These are phyloP conservation scores for Globisporangium splendens DNA, from an alignment of 352 stramenopile genomes.

Conservation along the genomic window DNA sequence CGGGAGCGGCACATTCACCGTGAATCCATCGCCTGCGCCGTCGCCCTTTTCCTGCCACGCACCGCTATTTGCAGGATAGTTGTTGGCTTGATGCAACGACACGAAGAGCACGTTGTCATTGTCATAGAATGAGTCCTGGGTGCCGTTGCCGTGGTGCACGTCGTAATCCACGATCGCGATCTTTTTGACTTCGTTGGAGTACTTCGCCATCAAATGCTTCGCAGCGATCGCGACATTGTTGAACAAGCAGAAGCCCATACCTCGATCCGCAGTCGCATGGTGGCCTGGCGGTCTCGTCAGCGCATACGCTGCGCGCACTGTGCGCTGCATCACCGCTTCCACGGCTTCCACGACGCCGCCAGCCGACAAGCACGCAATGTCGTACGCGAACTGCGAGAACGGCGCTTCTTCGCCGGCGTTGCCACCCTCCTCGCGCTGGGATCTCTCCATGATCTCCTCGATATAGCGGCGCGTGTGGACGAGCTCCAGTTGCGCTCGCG, in stretches of 20 bases:
- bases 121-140: conserved; percentile 88
- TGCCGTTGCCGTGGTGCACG: conserved; percentile 96
- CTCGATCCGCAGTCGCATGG: conserved; percentile 45
- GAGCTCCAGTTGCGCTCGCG: conserved; percentile 37
- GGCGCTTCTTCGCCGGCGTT: conserved; percentile 67
- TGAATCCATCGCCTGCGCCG: conserved; percentile 43
- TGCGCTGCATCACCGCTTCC: conserved; percentile 49
- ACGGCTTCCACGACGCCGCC: conserved; percentile 57
- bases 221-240: conserved; percentile 70
- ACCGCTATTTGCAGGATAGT: conserved; percentile 71
- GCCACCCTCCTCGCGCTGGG: conserved; percentile 48
- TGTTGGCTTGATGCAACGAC: conserved; percentile 79
- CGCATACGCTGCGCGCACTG: conserved; percentile 48
- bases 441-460: conserved; percentile 43
- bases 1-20: conserved; percentile 86
- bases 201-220: conserved; percentile 41
- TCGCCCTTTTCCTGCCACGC: conserved; percentile 32
- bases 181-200: conserved; percentile 69
- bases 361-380: conserved; percentile 67
- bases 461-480: conserved; percentile 67
- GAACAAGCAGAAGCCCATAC: conserved; percentile 75
- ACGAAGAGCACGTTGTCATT: conserved; percentile 72
- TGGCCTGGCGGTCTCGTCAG: conserved; percentile 73
- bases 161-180: conserved; percentile 95
- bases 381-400: conserved; percentile 68